Conservation (phyloP, 441 rosid species). For the Isatis lusitanica region DNA sequence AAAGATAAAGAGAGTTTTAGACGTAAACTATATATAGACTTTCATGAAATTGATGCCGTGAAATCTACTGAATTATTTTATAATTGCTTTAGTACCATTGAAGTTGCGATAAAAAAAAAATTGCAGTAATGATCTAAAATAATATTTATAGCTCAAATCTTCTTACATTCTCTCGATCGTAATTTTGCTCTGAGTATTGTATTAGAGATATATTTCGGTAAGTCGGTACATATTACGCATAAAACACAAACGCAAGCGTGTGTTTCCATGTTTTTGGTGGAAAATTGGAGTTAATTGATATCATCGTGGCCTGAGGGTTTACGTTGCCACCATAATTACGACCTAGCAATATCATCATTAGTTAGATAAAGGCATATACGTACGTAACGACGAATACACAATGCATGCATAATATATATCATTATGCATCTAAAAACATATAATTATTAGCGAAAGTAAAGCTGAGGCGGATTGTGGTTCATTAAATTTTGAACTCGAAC, state of each 20-base stretch:
- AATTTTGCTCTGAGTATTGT: too few relatives aligned
- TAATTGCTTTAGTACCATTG: too few relatives aligned
- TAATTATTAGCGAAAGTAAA: constrained; percentile 9
- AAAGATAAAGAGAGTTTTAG: too few relatives aligned
- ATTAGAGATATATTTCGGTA: neutral
- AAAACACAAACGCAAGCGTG: constrained; percentile 6
- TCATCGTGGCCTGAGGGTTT: constrained; percentile 31
- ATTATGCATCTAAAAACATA: constrained; percentile 5
- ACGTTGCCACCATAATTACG: constrained; percentile 38
- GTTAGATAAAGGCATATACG: constrained; percentile 6
- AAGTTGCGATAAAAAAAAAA: too few relatives aligned
- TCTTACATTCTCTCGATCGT: too few relatives aligned
- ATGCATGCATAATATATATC: constrained; percentile 30
- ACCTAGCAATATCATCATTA: constrained; percentile 17
- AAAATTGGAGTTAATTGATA: neutral
- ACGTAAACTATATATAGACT: too few relatives aligned
- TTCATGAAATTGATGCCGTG: too few relatives aligned
- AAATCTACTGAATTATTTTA: too few relatives aligned
- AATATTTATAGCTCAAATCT: too few relatives aligned
- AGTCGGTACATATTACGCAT: neutral
- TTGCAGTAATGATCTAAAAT: too few relatives aligned
- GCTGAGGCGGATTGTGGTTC: constrained; percentile 12
- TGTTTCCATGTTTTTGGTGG: constrained; percentile 11
- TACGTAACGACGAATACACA: constrained; percentile 24
- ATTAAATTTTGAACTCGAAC: neutral